A percentile compares a stretch with the other conserved stretches of the same genome.
These are phyloP conservation scores for Crepidotus variabilis DNA, from an alignment of 768 basidiomycete species.

Conservation along the genomic window DNA sequence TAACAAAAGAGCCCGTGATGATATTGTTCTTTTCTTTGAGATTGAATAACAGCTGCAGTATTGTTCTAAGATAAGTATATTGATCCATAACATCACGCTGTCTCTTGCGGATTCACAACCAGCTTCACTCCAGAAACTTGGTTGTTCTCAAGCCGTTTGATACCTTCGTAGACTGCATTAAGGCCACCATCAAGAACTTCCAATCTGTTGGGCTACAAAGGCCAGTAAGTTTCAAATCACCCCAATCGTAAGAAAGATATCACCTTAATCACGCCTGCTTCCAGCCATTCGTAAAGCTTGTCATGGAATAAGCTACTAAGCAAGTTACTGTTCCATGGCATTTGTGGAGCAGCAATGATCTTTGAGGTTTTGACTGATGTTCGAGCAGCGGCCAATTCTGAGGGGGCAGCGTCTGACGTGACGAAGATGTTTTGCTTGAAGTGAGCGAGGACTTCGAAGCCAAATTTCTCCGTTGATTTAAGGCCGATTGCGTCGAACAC, in stretches of 20 bases:
- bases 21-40: too few species aligned
- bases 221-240: not conserved
- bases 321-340: slow-evolving; percentile 17
- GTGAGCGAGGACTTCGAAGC: slow-evolving; percentile 22
- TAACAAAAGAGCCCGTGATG: too few species aligned
- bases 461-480: slow-evolving; percentile 19
- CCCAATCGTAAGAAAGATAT: slow-evolving; percentile 7
- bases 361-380: not conserved
- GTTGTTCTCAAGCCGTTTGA: slow-evolving; percentile 35
- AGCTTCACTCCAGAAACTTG: slow-evolving; percentile 41
- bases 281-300: not conserved
- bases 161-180: slow-evolving; percentile 36
- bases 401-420: slow-evolving; percentile 17
- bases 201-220: slow-evolving; percentile 36
- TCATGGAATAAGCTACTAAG: not conserved
- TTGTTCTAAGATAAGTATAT: too few species aligned
- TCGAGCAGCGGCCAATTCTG: slow-evolving; percentile 30
- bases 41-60: too few species aligned
- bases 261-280: slow-evolving; percentile 2
- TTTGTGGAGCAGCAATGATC: not conserved
- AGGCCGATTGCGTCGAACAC: slow-evolving; percentile 24
- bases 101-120: slow-evolving; percentile 33
- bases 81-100: too few species aligned
- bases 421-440: slow-evolving; percentile 24
- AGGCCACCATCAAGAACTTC: slow-evolving; percentile 40